Evolutionary conservation across 2,329 filamentous ascomycete genomes (phyloP).

Genomic region (Pseudofabraea citricarpa): DNA sequence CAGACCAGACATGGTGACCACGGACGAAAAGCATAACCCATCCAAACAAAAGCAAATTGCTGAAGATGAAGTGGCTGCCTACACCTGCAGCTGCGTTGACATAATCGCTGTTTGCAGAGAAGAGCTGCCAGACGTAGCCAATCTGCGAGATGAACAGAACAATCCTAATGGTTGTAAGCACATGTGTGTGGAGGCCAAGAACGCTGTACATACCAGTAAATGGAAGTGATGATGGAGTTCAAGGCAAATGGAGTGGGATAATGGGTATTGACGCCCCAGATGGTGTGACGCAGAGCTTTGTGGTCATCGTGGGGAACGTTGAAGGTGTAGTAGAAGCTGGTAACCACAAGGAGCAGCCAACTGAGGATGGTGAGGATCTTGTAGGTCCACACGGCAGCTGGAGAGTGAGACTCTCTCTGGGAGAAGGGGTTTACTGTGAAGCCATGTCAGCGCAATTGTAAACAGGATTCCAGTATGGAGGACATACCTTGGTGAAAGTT

Average conservation of each 20-base stretch:
- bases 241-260: constrained; percentile 70
- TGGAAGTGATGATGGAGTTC: constrained; percentile 56
- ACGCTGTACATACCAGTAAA: constrained; percentile 64
- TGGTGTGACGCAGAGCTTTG: constrained; percentile 49
- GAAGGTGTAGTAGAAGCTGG: constrained; percentile 70
- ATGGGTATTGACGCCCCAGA: constrained; percentile 69
- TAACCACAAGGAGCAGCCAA: constrained; percentile 69
- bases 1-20: constrained; percentile 68
- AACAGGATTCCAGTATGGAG: background rate
- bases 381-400: constrained; percentile 62
- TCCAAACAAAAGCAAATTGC: constrained; percentile 77
- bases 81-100: constrained; percentile 70
- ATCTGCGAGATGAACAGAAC: constrained; percentile 71
- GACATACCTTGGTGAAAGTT: constrained; percentile 4
- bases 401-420: constrained; percentile 61
- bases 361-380: constrained; percentile 69
- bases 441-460: constrained; percentile 1
- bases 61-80: constrained; percentile 77
- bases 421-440: constrained; percentile 78
- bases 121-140: constrained; percentile 72
- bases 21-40: constrained; percentile 82
- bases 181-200: no score
- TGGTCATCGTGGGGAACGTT: constrained; percentile 56
- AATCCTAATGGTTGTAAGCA: no score
- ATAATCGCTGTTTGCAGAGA: constrained; percentile 57